Percentiles rank a stretch among this genome's conserved stretches.
phyloP scores from a whole-genome alignment of 1,284 basidiomycete species.

The Moesziomyces antarcticus region DNA sequence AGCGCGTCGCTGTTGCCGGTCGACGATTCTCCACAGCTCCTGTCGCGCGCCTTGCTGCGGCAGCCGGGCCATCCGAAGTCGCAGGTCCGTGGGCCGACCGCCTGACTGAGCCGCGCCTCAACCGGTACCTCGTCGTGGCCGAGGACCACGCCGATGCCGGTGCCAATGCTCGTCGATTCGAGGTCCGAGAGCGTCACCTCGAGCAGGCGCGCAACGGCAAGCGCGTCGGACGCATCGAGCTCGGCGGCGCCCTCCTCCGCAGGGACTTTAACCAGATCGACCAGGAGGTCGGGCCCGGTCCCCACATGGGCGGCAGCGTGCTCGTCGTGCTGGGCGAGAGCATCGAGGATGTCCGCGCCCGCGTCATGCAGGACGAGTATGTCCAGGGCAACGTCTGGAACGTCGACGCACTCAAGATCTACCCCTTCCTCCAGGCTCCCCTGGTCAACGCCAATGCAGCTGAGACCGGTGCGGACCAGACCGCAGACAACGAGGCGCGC shows the following conservation, averaged over 20 bases:
- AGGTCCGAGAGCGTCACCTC: constrained; percentile 56
- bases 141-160: constrained; percentile 44
- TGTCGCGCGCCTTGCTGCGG: constrained; percentile 7
- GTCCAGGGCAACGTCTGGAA: constrained; percentile 50
- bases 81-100: constrained; percentile 45
- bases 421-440: constrained; percentile 52
- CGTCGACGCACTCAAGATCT: constrained; percentile 42
- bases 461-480: constrained; percentile 1
- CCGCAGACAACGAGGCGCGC: background rate
- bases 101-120: constrained; percentile 20
- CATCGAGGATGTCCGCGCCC: constrained; percentile 42
- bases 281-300: constrained; percentile 38
- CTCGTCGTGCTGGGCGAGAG: constrained; percentile 55
- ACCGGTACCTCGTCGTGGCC: constrained; percentile 53
- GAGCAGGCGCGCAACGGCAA: constrained; percentile 49
- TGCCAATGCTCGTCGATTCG: constrained; percentile 48
- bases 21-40: constrained; percentile 14
- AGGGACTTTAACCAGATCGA: constrained; percentile 50
- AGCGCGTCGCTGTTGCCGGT: background rate
- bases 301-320: constrained; percentile 41
- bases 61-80: background rate
- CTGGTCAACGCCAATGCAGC: constrained; percentile 5
- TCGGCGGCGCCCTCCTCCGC: constrained; percentile 53
- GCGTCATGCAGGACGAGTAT: constrained; percentile 54
- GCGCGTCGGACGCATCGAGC: constrained; percentile 47